Base-by-base conservation (phyloP, 2,329 filamentous ascomycete genomes). In the Trichoderma breve region DNA sequence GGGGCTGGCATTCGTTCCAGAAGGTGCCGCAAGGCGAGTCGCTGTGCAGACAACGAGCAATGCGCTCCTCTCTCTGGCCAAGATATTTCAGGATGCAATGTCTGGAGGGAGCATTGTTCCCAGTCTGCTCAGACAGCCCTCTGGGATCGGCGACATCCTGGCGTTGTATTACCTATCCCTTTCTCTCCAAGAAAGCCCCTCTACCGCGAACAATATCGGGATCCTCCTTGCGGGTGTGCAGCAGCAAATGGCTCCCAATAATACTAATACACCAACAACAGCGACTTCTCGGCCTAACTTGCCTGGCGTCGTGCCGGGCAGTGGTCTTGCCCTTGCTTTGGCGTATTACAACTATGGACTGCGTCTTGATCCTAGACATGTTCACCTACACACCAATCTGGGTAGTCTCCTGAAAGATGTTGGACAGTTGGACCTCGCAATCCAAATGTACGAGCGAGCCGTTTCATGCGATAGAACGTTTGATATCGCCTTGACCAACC, bases 71-170 rank as follows among this genome's bases (percentile, higher is more conserved):
- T 99, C 96, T 0, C 84, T 99, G 53, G 96, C 96, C 26, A 99
- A 99, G 81, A 99, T 99, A 43, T 97, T 97, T 75, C 96, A 99
- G 81, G 96, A 99, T 83, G 91, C 93, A 34, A 95, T 98, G 89
- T 94, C 95, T 3, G 94, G 89, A 71, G 90, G 90, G 21, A 87
- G 88, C 24, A 82, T 86, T 11, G 85, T 86, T 26, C 84, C 87
- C 12, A 83, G 83, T 51, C 83, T 88, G 12, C 83, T 89, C 26
- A 88, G 88, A 72, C 89, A 90, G 71, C 88, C 90, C 3, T 91
- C 92, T 58, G 92, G 94, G 1, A 94, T 98, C 28, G 90, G 94
- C 55, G 96, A 99, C 78, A 98, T 99, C 47, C 83, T 99, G 43
- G 93, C 95, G 2, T 87, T 99, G 14, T 99, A 99, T 80, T 99